Evolutionary conservation across 768 basidiomycete species (phyloP).

Genomic region (Tubosaeta sp.): DNA sequence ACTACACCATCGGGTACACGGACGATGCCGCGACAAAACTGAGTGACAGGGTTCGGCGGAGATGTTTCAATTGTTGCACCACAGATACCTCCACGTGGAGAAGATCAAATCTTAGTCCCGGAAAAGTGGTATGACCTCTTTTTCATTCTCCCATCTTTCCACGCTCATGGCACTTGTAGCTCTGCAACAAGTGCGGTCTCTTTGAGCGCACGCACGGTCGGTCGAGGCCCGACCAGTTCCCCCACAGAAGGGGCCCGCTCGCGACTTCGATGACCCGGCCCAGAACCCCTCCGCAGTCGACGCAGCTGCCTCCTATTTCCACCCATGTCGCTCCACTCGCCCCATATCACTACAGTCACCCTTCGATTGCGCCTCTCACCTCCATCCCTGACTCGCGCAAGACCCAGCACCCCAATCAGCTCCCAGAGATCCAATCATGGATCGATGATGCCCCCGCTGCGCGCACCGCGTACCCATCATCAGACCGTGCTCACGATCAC

Average conservation of each 20-base stretch:
- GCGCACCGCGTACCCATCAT: conserved; percentile 26
- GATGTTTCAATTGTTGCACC: conserved; percentile 83
- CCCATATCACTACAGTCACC: conserved; percentile 50
- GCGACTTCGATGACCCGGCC: conserved; percentile 45
- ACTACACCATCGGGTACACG: conserved; percentile 48
- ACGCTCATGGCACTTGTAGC: conserved; percentile 22
- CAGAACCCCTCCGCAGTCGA: conserved; percentile 46
- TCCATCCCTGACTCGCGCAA: conserved; percentile 34
- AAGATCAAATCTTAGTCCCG: conserved; percentile 69
- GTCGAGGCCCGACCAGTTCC: conserved; percentile 75
- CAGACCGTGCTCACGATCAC: conserved; percentile 31
- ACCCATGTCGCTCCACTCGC: conserved; percentile 37
- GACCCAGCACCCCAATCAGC: conserved; percentile 32
- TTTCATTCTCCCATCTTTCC: background rate
- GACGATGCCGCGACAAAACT: conserved; percentile 81
- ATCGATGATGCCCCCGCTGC: conserved; percentile 32
- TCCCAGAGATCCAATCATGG: conserved; percentile 49
- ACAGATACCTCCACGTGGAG: conserved; percentile 84
- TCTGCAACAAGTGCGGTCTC: conserved; percentile 66
- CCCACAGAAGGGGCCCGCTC: conserved; percentile 71
- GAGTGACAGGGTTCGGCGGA: conserved; percentile 67
- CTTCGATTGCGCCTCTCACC: conserved; percentile 46
- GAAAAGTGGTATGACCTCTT: conserved; percentile 57
- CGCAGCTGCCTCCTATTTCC: conserved; percentile 44
- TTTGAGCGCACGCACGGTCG: conserved; percentile 80